A percentile compares a stretch with the other conserved stretches of the same genome.
Conservation (phyloP, 2,329 filamentous ascomycete species). For the Pseudohalonectria lignicola region DNA sequence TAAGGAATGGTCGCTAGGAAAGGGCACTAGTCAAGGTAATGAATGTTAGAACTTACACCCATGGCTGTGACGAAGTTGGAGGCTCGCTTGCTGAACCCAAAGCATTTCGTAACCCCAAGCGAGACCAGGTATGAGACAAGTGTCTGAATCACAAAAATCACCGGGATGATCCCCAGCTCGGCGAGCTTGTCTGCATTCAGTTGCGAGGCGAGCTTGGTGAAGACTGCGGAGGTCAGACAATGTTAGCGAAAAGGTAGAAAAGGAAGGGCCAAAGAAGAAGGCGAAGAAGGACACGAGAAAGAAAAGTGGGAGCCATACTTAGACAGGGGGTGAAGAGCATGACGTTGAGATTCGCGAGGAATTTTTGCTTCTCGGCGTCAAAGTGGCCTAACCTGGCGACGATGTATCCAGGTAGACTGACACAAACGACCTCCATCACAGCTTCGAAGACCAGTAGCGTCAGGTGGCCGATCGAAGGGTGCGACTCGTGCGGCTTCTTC, state of each 20-base stretch:
- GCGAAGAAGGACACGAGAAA: not conserved
- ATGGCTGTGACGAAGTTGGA: constrained; percentile 95
- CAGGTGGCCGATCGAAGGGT: constrained; percentile 59
- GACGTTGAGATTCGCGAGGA: constrained; percentile 92
- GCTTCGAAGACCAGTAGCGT: constrained; percentile 85
- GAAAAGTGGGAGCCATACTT: constrained; percentile 45
- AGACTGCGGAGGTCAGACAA: constrained; percentile 48
- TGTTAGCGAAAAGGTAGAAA: not conserved
- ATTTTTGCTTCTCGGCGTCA: constrained; percentile 91
- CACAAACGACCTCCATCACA: constrained; percentile 88
- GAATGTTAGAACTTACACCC: constrained; percentile 45
- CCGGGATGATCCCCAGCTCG: constrained; percentile 87
- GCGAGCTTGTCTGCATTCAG: constrained; percentile 81
- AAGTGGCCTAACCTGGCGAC: constrained; percentile 86
- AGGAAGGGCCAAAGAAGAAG: not conserved
- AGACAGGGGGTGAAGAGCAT: constrained; percentile 94
- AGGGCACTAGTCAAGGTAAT: too few species aligned
- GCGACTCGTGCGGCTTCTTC: constrained; percentile 34
- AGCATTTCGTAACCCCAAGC: constrained; percentile 57
- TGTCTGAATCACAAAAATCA: constrained; percentile 86
- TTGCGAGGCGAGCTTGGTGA: constrained; percentile 92
- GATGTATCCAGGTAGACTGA: constrained; percentile 88
- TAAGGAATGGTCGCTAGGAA: too few species aligned
- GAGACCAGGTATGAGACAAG: constrained; percentile 75
- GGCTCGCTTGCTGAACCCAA: constrained; percentile 73